Evolutionary conservation across 495 filamentous ascomycete species (phyloP).

Genomic region (Jackrogersella multiformis): DNA sequence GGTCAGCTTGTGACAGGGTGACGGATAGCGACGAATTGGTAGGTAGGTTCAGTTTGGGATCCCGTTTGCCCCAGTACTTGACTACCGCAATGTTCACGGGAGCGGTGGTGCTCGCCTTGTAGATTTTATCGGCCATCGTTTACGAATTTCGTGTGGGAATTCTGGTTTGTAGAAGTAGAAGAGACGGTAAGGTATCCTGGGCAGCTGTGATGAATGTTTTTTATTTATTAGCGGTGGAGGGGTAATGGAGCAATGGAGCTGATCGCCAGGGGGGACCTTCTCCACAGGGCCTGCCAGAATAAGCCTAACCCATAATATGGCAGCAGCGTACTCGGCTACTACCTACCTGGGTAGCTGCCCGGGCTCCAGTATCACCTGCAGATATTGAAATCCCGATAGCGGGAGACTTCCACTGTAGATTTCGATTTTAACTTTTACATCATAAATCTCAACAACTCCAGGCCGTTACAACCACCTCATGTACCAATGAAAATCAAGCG

Average conservation of each 20-base stretch:
- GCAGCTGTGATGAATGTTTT: constrained; percentile 5
- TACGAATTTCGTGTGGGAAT: neutral
- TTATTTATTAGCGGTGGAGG: constrained; percentile 6
- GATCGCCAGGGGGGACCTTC: constrained; percentile 3
- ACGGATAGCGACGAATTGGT: constrained; percentile 97
- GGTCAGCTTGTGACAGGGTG: constrained; percentile 91
- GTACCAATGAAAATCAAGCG: too few species aligned
- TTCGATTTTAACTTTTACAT: too few species aligned
- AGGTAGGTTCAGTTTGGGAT: constrained; percentile 89
- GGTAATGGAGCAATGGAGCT: too few species aligned
- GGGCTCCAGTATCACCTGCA: too few species aligned
- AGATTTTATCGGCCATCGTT: constrained; percentile 66
- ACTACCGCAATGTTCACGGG: constrained; percentile 99
- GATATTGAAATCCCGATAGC: constrained; percentile 2
- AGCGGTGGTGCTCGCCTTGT: constrained; percentile 92
- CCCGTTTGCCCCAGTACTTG: constrained; percentile 99
- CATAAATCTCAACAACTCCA: too few species aligned
- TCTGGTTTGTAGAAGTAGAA: neutral
- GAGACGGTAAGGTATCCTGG: constrained; percentile 21
- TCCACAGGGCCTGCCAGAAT: neutral
- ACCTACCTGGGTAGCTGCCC: too few species aligned
- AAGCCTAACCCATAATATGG: constrained; percentile 1
- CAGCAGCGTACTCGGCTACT: constrained; percentile 1
- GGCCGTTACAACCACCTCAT: too few species aligned
- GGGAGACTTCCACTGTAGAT: too few species aligned